Evolutionary conservation across 495 filamentous ascomycete species (phyloP), one percentile per base, ranked within the genome.

Genomic region (Filosporella fistucella): DNA sequence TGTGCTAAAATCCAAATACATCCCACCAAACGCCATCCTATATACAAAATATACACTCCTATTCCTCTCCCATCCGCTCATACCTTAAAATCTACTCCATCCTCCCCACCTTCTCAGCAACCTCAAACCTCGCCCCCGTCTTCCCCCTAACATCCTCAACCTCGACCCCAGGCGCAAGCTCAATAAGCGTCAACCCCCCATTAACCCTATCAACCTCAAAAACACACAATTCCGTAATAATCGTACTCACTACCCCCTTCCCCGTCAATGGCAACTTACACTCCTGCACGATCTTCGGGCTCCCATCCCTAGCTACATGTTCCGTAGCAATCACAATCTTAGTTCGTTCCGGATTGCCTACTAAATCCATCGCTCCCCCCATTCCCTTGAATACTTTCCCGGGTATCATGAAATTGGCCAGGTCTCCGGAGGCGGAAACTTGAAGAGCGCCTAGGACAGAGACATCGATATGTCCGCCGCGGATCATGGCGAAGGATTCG

Each of bases 301-400:
- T 84, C 42, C 90, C 90, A 72, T 94, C 88, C 80, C 89, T 91
- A 49, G 91, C 90, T 4, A 85, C 87, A 69, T 95, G 90, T 66
- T 96, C 90, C 86, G 91, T 96, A 8, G 88, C 91, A 37, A 95
- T 85, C 7, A 96, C 89, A n/a, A 96, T 88, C 74, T 93, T 95
- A 29, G 90, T 96, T 22, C 70, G 70, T 44, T 77, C 72, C 11
- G 90, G 90, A 71, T 95, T 95, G 45, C 79, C 84, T 29, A 96
- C 88, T 16, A 96, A 70, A 61, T 96, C 90, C 90, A 96, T 95
- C 42, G 90, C 90, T 34, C 90, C 90, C 13, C 90, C 90, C 59
- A 96, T 94, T 6, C 90, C 90, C 75, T 96, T 96, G 63, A 83
- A 74, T 54, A 96, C 85, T 73, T 95, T 95, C 45, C 90, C 89